Evolutionary conservation across 768 basidiomycete species (phyloP).

Genomic region (Panaeolus papilionaceus): DNA sequence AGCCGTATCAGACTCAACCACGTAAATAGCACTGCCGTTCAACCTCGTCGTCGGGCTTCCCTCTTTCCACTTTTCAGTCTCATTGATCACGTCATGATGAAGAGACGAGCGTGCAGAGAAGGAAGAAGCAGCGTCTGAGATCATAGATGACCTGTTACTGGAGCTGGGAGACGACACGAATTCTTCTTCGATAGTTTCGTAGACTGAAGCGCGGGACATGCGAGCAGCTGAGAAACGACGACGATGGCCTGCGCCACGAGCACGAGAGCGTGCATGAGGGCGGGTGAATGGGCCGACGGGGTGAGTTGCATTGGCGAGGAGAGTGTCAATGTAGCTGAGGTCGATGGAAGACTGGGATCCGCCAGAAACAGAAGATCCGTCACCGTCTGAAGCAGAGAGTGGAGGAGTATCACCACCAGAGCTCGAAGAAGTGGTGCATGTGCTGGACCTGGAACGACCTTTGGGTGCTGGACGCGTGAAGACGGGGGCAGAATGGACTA

Average conservation of each 20-base stretch:
- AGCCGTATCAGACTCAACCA: conserved; percentile 63
- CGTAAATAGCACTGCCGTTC: conserved; percentile 44
- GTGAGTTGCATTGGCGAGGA: conserved; percentile 61
- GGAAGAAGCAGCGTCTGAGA: conserved; percentile 34
- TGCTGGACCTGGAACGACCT: conserved; percentile 68
- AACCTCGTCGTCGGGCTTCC: conserved; percentile 44
- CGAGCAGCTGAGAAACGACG: conserved; percentile 71
- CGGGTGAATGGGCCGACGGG: conserved; percentile 52
- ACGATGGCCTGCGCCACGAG: conserved; percentile 71
- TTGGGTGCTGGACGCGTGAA: conserved; percentile 65
- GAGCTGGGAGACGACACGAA: conserved; percentile 41
- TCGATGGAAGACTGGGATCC: conserved; percentile 84
- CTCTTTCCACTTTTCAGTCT: conserved; percentile 29
- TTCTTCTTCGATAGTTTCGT: conserved; percentile 85
- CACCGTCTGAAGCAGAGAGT: conserved; percentile 62
- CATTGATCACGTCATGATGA: neutral
- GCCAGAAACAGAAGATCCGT: conserved; percentile 67
- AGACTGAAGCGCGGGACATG: conserved; percentile 70
- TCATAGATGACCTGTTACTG: neutral
- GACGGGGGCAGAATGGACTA: conserved; percentile 56
- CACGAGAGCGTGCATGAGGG: conserved; percentile 52
- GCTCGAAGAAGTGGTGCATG: conserved; percentile 63
- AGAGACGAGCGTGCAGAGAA: conserved; percentile 21
- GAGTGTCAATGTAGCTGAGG: conserved; percentile 60
- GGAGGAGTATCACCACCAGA: conserved; percentile 78